Evolutionary conservation across 208 protist species (phyloP), one percentile per base, ranked within the genome.

Genomic region (Phytomonas sp.): DNA sequence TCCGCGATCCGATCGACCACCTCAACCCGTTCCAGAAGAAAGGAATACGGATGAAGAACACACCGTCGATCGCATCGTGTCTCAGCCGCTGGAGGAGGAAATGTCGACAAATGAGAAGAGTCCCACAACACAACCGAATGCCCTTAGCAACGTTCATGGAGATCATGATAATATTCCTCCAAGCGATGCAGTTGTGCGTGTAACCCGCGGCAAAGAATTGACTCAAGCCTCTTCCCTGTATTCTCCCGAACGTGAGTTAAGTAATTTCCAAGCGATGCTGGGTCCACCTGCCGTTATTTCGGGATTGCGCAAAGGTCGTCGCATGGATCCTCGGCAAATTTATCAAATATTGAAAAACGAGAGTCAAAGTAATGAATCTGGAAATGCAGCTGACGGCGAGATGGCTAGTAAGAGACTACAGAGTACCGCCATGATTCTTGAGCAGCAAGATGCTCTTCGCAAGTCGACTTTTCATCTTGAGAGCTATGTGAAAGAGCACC

Each of bases 241-340:
- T 56, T 56, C 46, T 56, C 46, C 46, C 29, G 34, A 26, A 62
- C 72, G 51, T n/a, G 73, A 13, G 40, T 62, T 32, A 46, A 68
- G 20, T 26, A 26, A 56, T 56, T 23, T 56, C 46, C 46, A 56
- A 56, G 20, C 9, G 20, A 71, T 85, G 34, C 72, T 94, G 9
- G 83, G 81, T 0, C 68, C 80, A 29, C 68, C 71, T 9, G 71
- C 43, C 3, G 69, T 70, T 20, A 82, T 92, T 32, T 71, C 67
- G 28, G 89, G 87, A 2, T 81, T 95, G 30, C 81, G 83, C 17
- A 66, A 69, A 11, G 85, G 85, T 30, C 78, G 69, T 53, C 84
- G 84, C 31, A 92, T 95, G 89, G 81, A 89, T 67, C 85, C 82
- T 23, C 81, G 83, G n/a, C 74, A 81, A 68, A 73, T 89, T 28